Evolutionary conservation across 2,329 filamentous ascomycete genomes (phyloP).

Genomic region (Cadophora sp.): DNA sequence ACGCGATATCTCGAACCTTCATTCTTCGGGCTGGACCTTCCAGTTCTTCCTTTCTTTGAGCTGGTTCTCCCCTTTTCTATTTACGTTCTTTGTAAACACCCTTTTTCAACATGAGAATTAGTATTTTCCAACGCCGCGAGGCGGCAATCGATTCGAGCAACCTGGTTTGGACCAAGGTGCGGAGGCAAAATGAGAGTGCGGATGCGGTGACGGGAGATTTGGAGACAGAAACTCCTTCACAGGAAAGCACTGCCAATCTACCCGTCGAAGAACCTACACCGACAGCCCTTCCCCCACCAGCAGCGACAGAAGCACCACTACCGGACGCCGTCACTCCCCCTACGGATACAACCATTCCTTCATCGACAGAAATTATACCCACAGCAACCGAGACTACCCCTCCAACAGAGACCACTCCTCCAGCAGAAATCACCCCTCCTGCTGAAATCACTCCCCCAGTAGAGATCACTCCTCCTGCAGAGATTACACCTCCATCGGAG

Average conservation of each 20-base stretch:
- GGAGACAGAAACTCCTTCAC: background rate
- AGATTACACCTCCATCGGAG: background rate
- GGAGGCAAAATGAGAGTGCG: constrained; percentile 5
- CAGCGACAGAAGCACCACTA: background rate
- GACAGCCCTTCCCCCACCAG: background rate
- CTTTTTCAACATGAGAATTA: constrained; percentile 18
- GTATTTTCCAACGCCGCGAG: constrained; percentile 13
- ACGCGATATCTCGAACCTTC: background rate
- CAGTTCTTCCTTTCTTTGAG: constrained; percentile 19
- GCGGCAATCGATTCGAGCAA: constrained; percentile 14
- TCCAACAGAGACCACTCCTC: background rate
- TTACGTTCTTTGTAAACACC: constrained; percentile 6
- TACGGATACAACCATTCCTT: constrained; percentile 1
- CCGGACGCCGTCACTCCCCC: constrained; percentile 3
- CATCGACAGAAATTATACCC: background rate
- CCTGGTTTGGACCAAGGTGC: constrained; percentile 14
- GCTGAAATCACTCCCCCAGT: background rate
- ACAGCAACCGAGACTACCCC: background rate
- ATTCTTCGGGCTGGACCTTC: constrained; percentile 11
- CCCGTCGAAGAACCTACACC: background rate
- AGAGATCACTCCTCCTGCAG: background rate
- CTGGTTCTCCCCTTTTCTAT: constrained; percentile 16
- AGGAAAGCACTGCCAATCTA: background rate
- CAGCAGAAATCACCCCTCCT: background rate
- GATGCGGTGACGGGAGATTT: background rate